phyloP scores from a whole-genome alignment of 2,329 filamentous ascomycete species.

The Penicillium sp. region DNA sequence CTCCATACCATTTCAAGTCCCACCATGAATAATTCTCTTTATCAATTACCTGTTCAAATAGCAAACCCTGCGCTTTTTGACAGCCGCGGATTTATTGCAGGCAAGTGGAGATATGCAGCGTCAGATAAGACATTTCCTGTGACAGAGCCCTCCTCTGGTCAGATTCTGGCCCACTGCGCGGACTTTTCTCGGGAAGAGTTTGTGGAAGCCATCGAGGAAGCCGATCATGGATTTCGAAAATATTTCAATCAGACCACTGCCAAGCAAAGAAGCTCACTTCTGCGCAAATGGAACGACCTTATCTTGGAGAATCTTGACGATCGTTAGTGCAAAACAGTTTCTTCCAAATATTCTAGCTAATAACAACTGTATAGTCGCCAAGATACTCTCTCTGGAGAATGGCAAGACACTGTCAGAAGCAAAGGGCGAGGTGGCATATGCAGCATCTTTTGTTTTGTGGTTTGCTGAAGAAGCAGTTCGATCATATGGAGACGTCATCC shows the following conservation, averaged over 20 bases:
- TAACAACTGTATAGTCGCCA: neutral
- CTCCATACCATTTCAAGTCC: neutral
- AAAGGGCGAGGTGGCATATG: slow-evolving; percentile 50
- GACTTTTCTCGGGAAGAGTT: neutral
- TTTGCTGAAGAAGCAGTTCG: slow-evolving; percentile 55
- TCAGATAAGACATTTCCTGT: neutral
- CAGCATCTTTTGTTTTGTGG: slow-evolving; percentile 53
- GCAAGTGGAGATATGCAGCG: neutral
- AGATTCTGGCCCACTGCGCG: neutral
- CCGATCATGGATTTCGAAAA: neutral
- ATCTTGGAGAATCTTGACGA: neutral
- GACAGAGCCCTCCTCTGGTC: neutral
- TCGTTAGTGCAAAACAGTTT: neutral
- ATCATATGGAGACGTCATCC: slow-evolving; percentile 54
- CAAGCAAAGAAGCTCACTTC: neutral
- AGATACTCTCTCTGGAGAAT: slow-evolving; percentile 47
- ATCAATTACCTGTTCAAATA: neutral
- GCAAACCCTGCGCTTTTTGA: neutral
- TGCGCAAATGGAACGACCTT: neutral
- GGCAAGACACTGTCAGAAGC: slow-evolving; percentile 58
- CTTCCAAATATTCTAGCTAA: neutral
- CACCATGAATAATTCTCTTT: neutral
- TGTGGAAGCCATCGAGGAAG: neutral
- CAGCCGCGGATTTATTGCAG: neutral
- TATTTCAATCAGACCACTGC: neutral